Evolutionary conservation across 23 red algal species (phyloP), one percentile per base, ranked within the genome.

Genomic region (Agarophyton chilense): DNA sequence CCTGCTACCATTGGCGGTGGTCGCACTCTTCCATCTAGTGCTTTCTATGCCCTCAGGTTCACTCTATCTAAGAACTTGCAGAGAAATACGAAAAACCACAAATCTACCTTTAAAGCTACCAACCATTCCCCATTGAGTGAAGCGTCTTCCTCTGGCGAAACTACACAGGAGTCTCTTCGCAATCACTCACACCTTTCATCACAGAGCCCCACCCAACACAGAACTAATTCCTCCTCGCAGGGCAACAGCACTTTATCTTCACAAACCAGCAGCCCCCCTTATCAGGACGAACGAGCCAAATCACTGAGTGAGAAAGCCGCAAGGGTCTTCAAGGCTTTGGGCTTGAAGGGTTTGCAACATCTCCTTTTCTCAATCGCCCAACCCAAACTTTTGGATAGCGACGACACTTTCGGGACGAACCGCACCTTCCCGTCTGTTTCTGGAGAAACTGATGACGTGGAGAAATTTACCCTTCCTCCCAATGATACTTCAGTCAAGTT

Each of bases 41-140:
- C 68, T 1, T 74, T 74, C 68, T 74, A 74, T 18, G n/a, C 40
- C 8, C 25, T 74, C 0, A 74, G 36, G 40, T 74, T 74, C 41
- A 74, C 40, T 13, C 25, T 74, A 74, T 47, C 68, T 29, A 74
- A 24, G 29, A 74, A 74, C 47, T 46, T 39, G 24, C 25, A 58
- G 55, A 58, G 55, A 58, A 58, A 58, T 58, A 25, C 60, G 9
- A 38, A 26, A 38, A 65, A 36, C 21, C 60, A 29, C 29, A 65
- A 33, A 18, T 35, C 60, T 1, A 65, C 60, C 31, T 3, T n/a
- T 55, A 6, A 55, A 19, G 16, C 60, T 36, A 18, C 60, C 60
- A 18, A 65, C 31, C 29, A 38, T 36, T 65, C 60, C 31, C 17
- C 55, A 28, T 21, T 58, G 22, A 4, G 2, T 54, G 7, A 54